Base-by-base conservation (phyloP, 2,329 filamentous ascomycete species). In the Exophiala alcalophila region DNA sequence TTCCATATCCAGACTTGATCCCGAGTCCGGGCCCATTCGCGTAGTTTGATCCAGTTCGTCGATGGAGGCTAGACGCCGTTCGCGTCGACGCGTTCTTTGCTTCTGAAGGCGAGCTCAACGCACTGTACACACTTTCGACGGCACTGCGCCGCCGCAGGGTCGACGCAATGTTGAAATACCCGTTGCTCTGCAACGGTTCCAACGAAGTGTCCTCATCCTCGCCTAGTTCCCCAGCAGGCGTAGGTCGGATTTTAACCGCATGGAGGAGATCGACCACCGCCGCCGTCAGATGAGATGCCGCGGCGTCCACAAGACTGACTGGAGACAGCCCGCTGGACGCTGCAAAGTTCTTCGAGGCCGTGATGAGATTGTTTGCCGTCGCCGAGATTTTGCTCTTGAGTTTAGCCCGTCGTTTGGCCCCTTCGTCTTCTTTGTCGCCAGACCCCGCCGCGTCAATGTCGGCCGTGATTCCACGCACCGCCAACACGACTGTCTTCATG, bases 321-420 rank as follows among this genome's bases (percentile, higher is more conserved):
- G 92, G 92, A 1, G 88, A 91, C 21, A 98, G 77, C 20, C 92
- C 92, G 14, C 80, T 81, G 1, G 88, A 83, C 8, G 80, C 77
- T 23, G 86, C 83, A 63, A 92, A 95, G 60, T 95, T 95, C 69
- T 94, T 95, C 23, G 87, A 84, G 1, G 91, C 88, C 2, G 91
- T 97, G 58, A 97, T 96, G 44, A 98, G 73, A 59, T 91, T 92
- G 71, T 97, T 97, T 34, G 92, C 90, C 1, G 91, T 94, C 2
- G 84, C 84, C n/a, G 89, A 94, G 3, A 97, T 84, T 45, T 84
- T 83, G 35, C 79, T 77, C 65, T 87, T 94, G 48, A 94, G 74
- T 63, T 83, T 88, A 19, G 73, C 70, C 52, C 81, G 80, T 50
- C 83, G 71, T 52, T 80, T 76, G 25, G 68, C 63, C 19, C 72